Evolutionary conservation across 441 rosid genomes (phyloP).

Genomic region (Metrosideros polymorpha): DNA sequence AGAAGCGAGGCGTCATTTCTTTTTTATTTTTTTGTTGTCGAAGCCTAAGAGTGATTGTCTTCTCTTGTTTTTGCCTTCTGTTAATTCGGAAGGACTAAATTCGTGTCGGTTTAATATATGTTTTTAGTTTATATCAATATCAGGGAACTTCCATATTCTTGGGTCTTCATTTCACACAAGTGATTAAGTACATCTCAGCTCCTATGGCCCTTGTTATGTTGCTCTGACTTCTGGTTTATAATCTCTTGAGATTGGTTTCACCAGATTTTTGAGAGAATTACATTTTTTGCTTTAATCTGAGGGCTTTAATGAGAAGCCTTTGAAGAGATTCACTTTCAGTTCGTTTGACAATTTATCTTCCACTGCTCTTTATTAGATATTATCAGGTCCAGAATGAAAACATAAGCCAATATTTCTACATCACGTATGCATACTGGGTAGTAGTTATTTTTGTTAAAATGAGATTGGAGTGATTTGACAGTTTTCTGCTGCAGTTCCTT

Average conservation of each 20-base stretch:
- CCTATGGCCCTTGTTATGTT: background rate
- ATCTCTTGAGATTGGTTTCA: background rate
- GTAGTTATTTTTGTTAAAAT: background rate
- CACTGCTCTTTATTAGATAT: background rate
- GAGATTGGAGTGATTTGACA: background rate
- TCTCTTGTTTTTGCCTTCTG: background rate
- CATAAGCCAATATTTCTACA: background rate
- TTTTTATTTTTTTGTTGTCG: background rate
- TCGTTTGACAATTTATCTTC: background rate
- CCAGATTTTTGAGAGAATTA: background rate
- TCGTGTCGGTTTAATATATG: background rate
- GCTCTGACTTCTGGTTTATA: background rate
- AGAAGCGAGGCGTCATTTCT: background rate
- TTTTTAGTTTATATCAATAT: background rate
- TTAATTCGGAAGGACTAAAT: background rate
- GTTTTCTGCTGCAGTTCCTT: conserved; percentile 26
- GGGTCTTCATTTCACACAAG: background rate
- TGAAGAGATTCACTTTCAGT: background rate
- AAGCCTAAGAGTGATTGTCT: background rate
- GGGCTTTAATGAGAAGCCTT: background rate
- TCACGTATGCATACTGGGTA: background rate
- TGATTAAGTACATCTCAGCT: background rate
- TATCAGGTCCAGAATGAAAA: background rate
- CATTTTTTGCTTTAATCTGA: background rate
- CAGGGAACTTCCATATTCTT: background rate